Percentiles rank a stretch among this genome's conserved stretches.
Evolutionary conservation across 768 basidiomycete genomes (phyloP).

Genomic region (Tricholomella constricta): DNA sequence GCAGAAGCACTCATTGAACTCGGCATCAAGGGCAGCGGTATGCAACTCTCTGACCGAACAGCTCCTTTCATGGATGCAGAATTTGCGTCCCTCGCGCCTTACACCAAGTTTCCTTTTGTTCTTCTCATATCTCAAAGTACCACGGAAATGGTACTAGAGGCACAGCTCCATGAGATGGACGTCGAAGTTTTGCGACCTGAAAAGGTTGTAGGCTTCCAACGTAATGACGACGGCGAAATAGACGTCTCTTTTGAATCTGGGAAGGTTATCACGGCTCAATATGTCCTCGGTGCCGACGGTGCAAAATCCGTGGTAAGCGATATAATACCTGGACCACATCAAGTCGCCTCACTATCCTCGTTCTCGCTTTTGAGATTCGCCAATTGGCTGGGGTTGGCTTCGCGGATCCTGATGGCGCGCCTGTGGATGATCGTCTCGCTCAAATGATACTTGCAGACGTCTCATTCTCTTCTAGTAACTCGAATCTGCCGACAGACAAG

Average conservation of each 20-base stretch:
- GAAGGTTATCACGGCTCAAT: slow-evolving; percentile 41
- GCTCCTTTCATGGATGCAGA: slow-evolving; percentile 27
- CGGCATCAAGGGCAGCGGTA: slow-evolving; percentile 32
- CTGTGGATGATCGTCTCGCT: slow-evolving; percentile 27
- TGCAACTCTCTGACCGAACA: slow-evolving; percentile 32
- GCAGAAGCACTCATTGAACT: slow-evolving; percentile 38
- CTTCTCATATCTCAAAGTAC: slow-evolving; percentile 45
- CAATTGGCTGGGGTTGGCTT: slow-evolving; percentile 42
- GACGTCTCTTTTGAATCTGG: slow-evolving; percentile 52
- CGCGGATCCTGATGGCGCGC: slow-evolving; percentile 40
- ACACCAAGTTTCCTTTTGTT: slow-evolving; percentile 47
- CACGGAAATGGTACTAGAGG: slow-evolving; percentile 43
- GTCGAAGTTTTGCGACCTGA: slow-evolving; percentile 38
- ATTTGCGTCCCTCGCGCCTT: slow-evolving; percentile 34
- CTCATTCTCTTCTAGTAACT: slow-evolving; percentile 31
- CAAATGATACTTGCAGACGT: slow-evolving; percentile 53
- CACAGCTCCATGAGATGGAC: slow-evolving; percentile 31
- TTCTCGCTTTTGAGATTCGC: slow-evolving; percentile 41
- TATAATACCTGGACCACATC: neutral
- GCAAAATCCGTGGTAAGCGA: slow-evolving; percentile 41
- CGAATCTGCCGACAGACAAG: slow-evolving; percentile 21
- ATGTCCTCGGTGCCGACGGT: slow-evolving; percentile 56
- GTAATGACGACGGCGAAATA: slow-evolving; percentile 28
- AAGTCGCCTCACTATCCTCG: neutral
- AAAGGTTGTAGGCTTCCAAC: slow-evolving; percentile 40